Evolutionary conservation across 257 asterid species (phyloP).

Genomic region (Solanum rostratum): DNA sequence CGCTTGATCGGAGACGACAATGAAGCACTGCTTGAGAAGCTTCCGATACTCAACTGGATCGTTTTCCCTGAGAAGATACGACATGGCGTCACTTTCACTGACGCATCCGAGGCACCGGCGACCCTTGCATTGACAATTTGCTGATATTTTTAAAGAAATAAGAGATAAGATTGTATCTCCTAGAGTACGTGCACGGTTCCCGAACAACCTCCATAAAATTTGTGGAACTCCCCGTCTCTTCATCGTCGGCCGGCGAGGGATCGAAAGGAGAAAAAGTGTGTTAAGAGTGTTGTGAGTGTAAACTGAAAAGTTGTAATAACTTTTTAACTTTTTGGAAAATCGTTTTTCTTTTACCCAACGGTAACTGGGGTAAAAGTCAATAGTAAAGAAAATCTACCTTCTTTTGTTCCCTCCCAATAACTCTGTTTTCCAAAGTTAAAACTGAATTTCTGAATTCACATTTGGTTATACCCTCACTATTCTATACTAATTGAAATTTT

Average conservation of each 20-base stretch:
- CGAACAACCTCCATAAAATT: slow-evolving; percentile 58
- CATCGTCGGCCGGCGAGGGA: slow-evolving; percentile 7
- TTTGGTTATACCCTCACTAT: not conserved
- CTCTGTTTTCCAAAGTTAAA: not conserved
- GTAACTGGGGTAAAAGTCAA: not conserved
- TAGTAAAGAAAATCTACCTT: not conserved
- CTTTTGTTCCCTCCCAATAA: not conserved
- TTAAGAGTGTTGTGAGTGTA: not conserved
- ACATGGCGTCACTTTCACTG: slow-evolving; percentile 28
- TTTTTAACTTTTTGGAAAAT: not conserved
- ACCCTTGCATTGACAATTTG: slow-evolving; percentile 38
- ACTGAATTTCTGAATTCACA: not conserved
- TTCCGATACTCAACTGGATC: slow-evolving; percentile 58
- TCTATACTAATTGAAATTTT: too few relatives aligned
- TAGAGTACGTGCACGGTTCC: slow-evolving; percentile 54
- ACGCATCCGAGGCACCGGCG: slow-evolving; percentile 59
- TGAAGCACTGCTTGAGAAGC: slow-evolving; percentile 46
- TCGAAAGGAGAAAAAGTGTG: not conserved
- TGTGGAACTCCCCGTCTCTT: slow-evolving; percentile 48
- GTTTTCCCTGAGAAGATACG: slow-evolving; percentile 33
- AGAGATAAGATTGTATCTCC: slow-evolving; percentile 49
- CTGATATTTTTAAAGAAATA: slow-evolving; percentile 24
- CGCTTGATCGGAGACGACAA: slow-evolving; percentile 47
- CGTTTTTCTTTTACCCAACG: not conserved
- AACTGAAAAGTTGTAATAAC: not conserved